Base-by-base conservation (phyloP, 1,139 yeast genomes). In the Blastobotrys apis region DNA sequence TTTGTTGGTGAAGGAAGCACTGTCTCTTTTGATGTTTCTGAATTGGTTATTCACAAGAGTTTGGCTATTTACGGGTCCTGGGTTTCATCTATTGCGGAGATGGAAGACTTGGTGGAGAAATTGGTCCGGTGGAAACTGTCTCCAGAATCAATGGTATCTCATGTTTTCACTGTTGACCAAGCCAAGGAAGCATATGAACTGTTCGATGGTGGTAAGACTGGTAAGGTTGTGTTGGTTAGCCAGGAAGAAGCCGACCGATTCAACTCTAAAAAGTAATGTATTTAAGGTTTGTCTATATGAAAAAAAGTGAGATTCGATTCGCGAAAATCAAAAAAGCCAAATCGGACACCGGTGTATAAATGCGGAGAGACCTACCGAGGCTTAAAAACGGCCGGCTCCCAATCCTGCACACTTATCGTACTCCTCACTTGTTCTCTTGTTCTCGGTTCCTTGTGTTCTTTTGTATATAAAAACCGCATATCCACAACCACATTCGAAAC, bases 1-100 rank as follows among this genome's bases (percentile, higher is more conserved):
- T 49, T 49, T 37, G 51, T 48, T 9, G 52, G 52, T 29, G 52
- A 48, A 36, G 52, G 52, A 10, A 38, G 33, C 37, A 45, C 42
- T 10, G 47, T 47, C 25, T 29, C 36, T 12, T 47, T 47, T 27
- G 48, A 48, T 27, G 52, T 48, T 6, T 44, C 48, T 5, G 48
- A 48, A 21, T 32, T 48, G 17, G 50, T 48, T 22, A 48, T 48
- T 32, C 52, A 48, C 44, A 48, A 48, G 39, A 34, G 38, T 15
- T 33, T 48, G 39, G 37, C 52, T 8, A 47, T 48, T 27, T 39
- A 37, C 16, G 52, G 52, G 2, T 47, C 49, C 2, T 48, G 52
- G 52, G 50, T 48, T 2, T 48, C 41, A n/a, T 45, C 49, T 5
- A 48, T 48, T 22, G 33, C 32, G 15, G 47, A 47, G 19, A 48